Percentiles rank a stretch among this genome's conserved stretches.
These are phyloP conservation scores for Pythium coloratum DNA, from an alignment of 352 stramenopile species.

Conservation along the genomic window DNA sequence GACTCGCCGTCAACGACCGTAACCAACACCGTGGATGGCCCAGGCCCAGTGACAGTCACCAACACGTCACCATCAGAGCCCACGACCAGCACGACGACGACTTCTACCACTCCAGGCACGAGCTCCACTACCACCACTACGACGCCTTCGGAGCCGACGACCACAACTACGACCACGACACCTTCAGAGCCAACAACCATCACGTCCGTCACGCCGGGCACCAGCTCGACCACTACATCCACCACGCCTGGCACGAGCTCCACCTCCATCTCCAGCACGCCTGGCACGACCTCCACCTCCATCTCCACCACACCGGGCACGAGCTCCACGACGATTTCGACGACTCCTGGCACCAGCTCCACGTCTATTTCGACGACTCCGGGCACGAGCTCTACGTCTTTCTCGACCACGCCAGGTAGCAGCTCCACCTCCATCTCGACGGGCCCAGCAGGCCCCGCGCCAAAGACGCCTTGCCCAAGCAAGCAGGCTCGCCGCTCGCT, in stretches of 20 bases:
- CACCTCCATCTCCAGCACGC: not conserved
- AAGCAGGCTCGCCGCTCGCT: not conserved
- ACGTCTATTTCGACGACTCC: not conserved
- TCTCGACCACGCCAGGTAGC: not conserved
- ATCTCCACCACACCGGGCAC: not conserved
- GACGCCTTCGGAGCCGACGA: not conserved
- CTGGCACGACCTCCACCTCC: not conserved
- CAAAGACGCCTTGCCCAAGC: not conserved
- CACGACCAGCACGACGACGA: not conserved
- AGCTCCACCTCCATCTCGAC: not conserved
- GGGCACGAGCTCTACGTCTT: not conserved
- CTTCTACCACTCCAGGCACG: not conserved
- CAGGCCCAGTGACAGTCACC: not conserved
- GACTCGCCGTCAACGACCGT: not conserved
- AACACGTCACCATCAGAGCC: not conserved
- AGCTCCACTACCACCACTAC: not conserved
- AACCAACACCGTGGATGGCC: not conserved
- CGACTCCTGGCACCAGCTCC: not conserved
- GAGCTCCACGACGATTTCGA: not conserved
- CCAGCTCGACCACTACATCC: not conserved
- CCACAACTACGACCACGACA: not conserved
- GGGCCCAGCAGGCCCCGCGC: not conserved
- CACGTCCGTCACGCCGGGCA: not conserved
- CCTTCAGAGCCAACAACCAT: not conserved
- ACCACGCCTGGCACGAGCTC: not conserved